Evolutionary conservation across 371 early-diverging fungal genomes (phyloP), one percentile per base, ranked within the genome.

Genomic region (Syncephalastrum monosporum): DNA sequence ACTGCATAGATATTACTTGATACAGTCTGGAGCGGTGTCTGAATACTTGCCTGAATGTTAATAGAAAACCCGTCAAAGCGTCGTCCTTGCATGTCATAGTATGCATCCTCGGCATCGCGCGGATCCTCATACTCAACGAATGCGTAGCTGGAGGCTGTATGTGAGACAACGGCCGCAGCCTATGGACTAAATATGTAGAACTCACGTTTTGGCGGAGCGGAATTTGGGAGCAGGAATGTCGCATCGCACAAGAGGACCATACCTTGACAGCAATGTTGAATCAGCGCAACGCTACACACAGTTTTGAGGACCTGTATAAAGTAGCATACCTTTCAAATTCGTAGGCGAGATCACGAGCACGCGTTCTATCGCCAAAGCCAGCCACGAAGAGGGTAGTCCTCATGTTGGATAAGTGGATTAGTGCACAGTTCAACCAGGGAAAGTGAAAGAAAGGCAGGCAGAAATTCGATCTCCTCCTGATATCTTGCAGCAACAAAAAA

Each of bases 121-220:
- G 80, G 74, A 65, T 92, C 92, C 67, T 92, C 92, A 72, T 85
- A 96, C 79, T 96, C 95, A 43, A 95, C 90, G 83, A 96, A 96
- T 17, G 94, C 94, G 77, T 86, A 92, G 46, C 91, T 89, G 53
- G 38, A 27, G 27, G 1, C 2, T 21, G 29, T 16, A 16, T 15
- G 42, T 15, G 38, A 42, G 17, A 43, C 14, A 64, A 17, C 25
- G 1, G 12, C 17, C 2, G 19, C 8, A 19, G 3, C 0, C 15
- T n/a, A 33, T 21, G 21, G 21, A 21, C 21, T 21, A 21, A 21
- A 2, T 0, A 3, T 23, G 3, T 17, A 13, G 3, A 27, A 72
- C 80, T 80, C 84, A 90, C 88, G 87, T 85, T 59, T 80, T 86
- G 50, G 83, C 67, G 14, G 75, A 72, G 42, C 71, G 72, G 50